A percentile compares a stretch with the other conserved stretches of the same genome.
These are phyloP conservation scores for Saccharomyces pastorianus DNA, from an alignment of 1,139 yeast genomes.

Conservation along the genomic window DNA sequence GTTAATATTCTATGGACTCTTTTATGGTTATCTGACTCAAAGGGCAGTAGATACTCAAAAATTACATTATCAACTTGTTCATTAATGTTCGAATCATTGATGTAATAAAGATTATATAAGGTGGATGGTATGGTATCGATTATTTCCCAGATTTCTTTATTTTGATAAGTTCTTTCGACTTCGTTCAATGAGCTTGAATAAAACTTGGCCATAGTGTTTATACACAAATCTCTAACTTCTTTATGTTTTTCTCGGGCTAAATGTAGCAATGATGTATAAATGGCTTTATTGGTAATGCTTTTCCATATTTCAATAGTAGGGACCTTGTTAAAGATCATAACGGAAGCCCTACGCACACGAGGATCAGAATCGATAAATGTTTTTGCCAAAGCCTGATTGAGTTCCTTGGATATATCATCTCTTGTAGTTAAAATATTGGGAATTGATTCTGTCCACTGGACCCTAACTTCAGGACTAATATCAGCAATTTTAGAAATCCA, in stretches of 20 bases:
- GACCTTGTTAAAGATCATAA: slow-evolving; percentile 40
- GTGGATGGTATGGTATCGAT: slow-evolving; percentile 58
- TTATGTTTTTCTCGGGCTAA: slow-evolving; percentile 62
- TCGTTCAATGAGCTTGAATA: slow-evolving; percentile 34
- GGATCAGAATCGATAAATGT: slow-evolving; percentile 73
- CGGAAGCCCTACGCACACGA: slow-evolving; percentile 58
- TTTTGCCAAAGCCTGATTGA: slow-evolving; percentile 54
- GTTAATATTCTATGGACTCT: slow-evolving; percentile 50
- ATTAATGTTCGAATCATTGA: slow-evolving; percentile 63
- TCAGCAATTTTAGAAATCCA: slow-evolving; percentile 78
- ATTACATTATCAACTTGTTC: slow-evolving; percentile 57
- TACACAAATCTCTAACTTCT: slow-evolving; percentile 57
- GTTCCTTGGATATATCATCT: slow-evolving; percentile 43
- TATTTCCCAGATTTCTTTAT: slow-evolving; percentile 35
- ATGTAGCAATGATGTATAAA: slow-evolving; percentile 50
- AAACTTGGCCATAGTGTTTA: slow-evolving; percentile 47
- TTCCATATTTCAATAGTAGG: slow-evolving; percentile 38
- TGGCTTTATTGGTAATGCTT: slow-evolving; percentile 39
- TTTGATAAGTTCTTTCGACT: slow-evolving; percentile 16
- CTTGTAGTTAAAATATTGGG: slow-evolving; percentile 40
- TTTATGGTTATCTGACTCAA: slow-evolving; percentile 37
- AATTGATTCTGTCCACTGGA: slow-evolving; percentile 60
- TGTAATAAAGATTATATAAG: slow-evolving; percentile 60
- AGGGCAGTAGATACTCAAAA: slow-evolving; percentile 55
- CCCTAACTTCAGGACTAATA: slow-evolving; percentile 53